Percentiles rank a stretch among this genome's conserved stretches.
phyloP scores from a whole-genome alignment of 805 yeast genomes.

The Ogataea ganodermae region DNA sequence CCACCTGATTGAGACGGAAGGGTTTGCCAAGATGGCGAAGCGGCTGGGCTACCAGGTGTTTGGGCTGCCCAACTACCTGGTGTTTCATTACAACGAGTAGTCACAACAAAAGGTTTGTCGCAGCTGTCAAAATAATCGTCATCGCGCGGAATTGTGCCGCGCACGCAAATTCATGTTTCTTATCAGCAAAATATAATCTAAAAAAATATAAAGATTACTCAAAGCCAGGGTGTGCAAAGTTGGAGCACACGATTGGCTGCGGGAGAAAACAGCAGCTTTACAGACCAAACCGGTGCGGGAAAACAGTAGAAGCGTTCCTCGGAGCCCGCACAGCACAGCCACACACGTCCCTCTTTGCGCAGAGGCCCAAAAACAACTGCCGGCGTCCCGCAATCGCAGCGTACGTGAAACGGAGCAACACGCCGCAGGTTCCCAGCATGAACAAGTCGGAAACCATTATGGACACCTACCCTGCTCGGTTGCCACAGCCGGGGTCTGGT shows the following conservation, averaged over 20 bases:
- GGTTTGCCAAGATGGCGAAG: constrained; percentile 98
- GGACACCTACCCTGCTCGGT: background rate
- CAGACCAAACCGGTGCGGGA: too few relatives aligned
- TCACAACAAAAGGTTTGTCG: background rate
- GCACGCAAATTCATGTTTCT: constrained; percentile 3
- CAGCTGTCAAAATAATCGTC: constrained; percentile 4
- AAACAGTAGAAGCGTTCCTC: too few relatives aligned
- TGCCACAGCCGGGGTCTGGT: background rate
- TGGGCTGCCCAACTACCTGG: constrained; percentile 94
- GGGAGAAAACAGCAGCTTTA: too few relatives aligned
- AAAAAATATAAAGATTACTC: background rate
- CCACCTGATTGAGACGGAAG: constrained; percentile 96
- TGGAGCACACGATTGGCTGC: background rate
- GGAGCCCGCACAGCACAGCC: background rate
- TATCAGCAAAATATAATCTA: background rate
- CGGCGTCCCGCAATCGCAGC: constrained; percentile 1
- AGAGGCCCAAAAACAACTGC: background rate
- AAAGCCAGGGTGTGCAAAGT: background rate
- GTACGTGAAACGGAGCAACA: constrained; percentile 5
- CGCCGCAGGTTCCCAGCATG: background rate
- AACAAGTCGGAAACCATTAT: constrained; percentile 3
- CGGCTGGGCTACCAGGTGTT: constrained; percentile 86
- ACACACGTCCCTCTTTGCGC: background rate
- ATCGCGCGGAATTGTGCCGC: background rate
- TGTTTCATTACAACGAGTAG: constrained; percentile 84